Base-by-base conservation (phyloP, 805 yeast species). In the Candida peoriensis region DNA sequence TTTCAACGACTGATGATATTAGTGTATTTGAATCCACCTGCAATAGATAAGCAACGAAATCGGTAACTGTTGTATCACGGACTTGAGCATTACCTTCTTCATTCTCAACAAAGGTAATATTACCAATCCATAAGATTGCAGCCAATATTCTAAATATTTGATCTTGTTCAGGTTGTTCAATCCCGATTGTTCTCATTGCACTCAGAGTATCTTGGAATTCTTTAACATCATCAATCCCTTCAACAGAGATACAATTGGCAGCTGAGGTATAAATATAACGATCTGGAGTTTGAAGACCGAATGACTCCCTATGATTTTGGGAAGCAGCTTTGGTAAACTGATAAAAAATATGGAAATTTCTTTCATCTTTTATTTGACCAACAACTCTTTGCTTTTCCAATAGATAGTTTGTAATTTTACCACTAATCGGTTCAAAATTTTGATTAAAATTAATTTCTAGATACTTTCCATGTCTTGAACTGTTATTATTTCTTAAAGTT, bases 351-450 rank as follows among this genome's bases (percentile, higher is more conserved):
- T 93, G 99, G 68, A 93, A 93, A 57, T 93, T 93, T 59, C 99
- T 76, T 66, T 93, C 99, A 48, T 83, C 79, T 44, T 76, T 70
- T 46, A 88, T 85, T 60, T 93, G 99, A 22, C 90, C 80, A n/a
- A 93, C 98, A 21, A 93, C 97, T 60, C 99, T 75, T 61, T 87
- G 95, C 57, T 93, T 93, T 55, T 93, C 99, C 44, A 93, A 68
- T 43, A 93, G 63, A 57, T 93, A 93, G 60, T 93, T 93, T 37
- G 97, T 93, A 57, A 93, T 93, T 57, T 88, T 90, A 30, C 96
- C 98, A 28, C 95, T 86, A 27, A 87, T 81, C 4, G 98, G 98
- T 57, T 85, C 95, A 52, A 78, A 84, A 48, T 72, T 75, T 15
- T 72, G 64, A 57, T 86, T 84, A 68, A 93, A 93, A 50, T 76